Evolutionary conservation across 2,329 filamentous ascomycete genomes (phyloP), one percentile per base, ranked within the genome.

Genomic region (Apiospora phragmitis): DNA sequence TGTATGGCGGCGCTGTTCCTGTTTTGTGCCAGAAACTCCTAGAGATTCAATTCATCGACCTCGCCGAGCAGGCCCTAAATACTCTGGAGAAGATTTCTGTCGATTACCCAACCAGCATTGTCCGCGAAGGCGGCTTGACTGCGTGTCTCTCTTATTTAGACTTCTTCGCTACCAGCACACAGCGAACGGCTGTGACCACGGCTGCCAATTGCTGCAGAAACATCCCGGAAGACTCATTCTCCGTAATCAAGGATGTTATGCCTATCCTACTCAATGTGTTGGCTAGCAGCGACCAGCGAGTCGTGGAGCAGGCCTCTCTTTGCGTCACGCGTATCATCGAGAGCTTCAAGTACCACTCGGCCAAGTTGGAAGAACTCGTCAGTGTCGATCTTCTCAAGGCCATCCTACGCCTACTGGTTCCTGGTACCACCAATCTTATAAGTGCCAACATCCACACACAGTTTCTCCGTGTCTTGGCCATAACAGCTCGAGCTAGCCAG

Each of bases 181-280:
- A 99, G 82, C 90, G 96, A 74, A 98, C 95, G 18, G 96, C 96
- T 8, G 96, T 99, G 9, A 98, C 95, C 3, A 99, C 95, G 16
- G 96, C 97, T 12, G 97, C 96, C 70, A 99, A 99, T 79, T 99
- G 96, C 84, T 99, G 97, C 81, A 93, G 96, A 73, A 98, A 98
- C 79, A 96, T 99, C 24, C 94, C 95, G 1, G 92, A 95, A 76
- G 96, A 98, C 77, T 97, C 94, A 0, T 99, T 99, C 78, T 86
- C 91, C 0, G 95, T 97, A 12, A 93, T 99, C 67, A 90, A 92
- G 78, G 95, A 98, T 81, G 96, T 98, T 55, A 99, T 99, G 96
- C 95, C 95, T 8, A 98, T 94, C 35, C 87, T 99, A 42, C 90
- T 97, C 71, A 94, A 94, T 77, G 96, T 98, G 18, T 86, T 99